These are phyloP conservation scores for Acrasis kona DNA, from an alignment of 78 protist genomes.

Conservation along the genomic window DNA sequence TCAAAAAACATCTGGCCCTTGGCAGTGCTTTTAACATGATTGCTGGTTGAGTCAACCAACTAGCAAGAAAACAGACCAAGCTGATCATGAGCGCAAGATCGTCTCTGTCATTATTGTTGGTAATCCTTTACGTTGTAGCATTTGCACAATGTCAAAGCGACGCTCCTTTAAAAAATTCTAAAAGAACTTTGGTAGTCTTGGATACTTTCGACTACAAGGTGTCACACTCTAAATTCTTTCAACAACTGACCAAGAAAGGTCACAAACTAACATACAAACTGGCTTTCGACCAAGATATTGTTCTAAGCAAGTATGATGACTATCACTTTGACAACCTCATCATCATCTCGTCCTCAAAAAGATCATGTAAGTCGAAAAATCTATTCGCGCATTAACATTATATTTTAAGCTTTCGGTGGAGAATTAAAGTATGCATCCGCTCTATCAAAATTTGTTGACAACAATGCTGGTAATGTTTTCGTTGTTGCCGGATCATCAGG, in stretches of 20 bases:
- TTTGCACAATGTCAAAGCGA: too few relatives aligned
- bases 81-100: too few relatives aligned
- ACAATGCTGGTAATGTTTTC: background rate
- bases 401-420: background rate
- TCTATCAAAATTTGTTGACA: background rate
- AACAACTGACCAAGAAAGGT: background rate
- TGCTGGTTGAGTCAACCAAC: too few relatives aligned
- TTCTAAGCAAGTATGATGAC: background rate
- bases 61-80: too few relatives aligned
- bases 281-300: background rate
- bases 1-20: too few relatives aligned
- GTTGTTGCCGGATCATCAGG: background rate
- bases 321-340: background rate
- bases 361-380: too few relatives aligned
- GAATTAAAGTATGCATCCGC: background rate
- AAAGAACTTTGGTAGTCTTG: background rate
- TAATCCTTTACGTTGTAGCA: too few relatives aligned
- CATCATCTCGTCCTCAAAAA: background rate
- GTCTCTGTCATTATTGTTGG: too few relatives aligned
- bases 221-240: background rate
- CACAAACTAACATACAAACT: background rate
- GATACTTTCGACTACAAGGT: background rate
- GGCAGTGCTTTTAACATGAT: too few relatives aligned
- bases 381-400: background rate
- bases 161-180: too few relatives aligned